Conservation (phyloP, 177 flowering plant species). For the Vitis hybrid region DNA sequence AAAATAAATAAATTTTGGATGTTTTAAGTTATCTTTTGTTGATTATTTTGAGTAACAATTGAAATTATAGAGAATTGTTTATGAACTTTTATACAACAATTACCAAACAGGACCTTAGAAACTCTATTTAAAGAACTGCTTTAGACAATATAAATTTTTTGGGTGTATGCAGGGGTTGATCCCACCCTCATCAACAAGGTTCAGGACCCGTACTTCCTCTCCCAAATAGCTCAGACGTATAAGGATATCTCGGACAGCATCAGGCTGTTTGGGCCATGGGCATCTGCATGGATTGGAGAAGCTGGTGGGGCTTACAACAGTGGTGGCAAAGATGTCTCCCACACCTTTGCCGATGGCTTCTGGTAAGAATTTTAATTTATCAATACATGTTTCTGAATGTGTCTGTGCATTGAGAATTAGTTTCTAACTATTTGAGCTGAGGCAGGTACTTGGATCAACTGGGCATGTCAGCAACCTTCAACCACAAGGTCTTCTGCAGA, state of each 20-base stretch:
- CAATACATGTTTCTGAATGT: too few species aligned
- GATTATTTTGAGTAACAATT: too few species aligned
- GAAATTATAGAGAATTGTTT: too few species aligned
- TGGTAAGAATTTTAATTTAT: constrained; percentile 36
- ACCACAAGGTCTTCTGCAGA: constrained; percentile 58
- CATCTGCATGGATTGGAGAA: constrained; percentile 73
- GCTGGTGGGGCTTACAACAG: constrained; percentile 78
- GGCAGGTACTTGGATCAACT: constrained; percentile 66
- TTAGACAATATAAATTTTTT: too few species aligned
- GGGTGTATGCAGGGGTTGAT: constrained; percentile 46
- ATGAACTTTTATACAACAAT: too few species aligned
- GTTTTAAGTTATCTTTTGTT: too few species aligned
- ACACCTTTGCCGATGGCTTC: constrained; percentile 59
- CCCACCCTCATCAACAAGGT: constrained; percentile 39
- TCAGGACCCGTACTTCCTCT: constrained; percentile 53
- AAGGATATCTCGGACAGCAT: constrained; percentile 27
- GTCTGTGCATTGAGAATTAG: background rate
- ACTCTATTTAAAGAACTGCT: too few species aligned
- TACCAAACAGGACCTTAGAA: too few species aligned
- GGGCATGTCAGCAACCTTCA: constrained; percentile 55
- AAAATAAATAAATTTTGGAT: too few species aligned
- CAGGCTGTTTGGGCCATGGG: constrained; percentile 44
- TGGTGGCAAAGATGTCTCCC: constrained; percentile 56
- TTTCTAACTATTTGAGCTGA: background rate
- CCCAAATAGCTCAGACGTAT: constrained; percentile 38